A percentile compares a stretch with the other conserved stretches of the same genome.
Evolutionary conservation across 2,329 filamentous ascomycete species (phyloP).

Genomic region (Colletotrichum sp.): DNA sequence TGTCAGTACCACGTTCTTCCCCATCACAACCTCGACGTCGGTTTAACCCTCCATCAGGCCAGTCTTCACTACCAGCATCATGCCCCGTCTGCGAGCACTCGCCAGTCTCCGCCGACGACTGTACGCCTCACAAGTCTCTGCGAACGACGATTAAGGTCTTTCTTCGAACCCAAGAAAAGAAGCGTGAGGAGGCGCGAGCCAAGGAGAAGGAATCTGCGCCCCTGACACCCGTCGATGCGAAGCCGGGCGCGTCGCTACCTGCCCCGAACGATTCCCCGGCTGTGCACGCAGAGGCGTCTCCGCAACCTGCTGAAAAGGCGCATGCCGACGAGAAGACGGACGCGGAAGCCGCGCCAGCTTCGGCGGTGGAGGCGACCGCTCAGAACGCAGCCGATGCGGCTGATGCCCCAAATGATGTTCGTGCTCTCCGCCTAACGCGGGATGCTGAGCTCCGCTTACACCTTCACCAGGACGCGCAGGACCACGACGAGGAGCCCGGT

Average conservation of each 20-base stretch:
- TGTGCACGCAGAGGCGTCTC: slow-evolving; percentile 15
- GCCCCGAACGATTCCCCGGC: slow-evolving; percentile 25
- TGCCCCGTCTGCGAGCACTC: slow-evolving; percentile 95
- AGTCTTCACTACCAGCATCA: slow-evolving; percentile 74
- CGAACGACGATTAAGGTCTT: slow-evolving; percentile 93
- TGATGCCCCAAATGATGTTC: neutral
- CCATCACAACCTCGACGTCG: neutral
- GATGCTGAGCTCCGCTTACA: neutral
- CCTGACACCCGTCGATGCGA: slow-evolving; percentile 46
- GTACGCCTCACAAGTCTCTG: slow-evolving; percentile 88
- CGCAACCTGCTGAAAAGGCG: neutral
- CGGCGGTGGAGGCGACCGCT: neutral
- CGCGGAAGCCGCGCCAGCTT: neutral
- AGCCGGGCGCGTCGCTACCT: slow-evolving; percentile 33
- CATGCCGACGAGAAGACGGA: neutral
- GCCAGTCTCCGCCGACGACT: slow-evolving; percentile 84
- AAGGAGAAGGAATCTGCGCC: slow-evolving; percentile 52
- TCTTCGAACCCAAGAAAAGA: slow-evolving; percentile 89
- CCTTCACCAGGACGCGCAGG: neutral
- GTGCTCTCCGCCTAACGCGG: neutral
- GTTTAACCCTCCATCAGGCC: slow-evolving; percentile 59
- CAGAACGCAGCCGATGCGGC: neutral
- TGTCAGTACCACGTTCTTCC: slow-evolving; percentile 63
- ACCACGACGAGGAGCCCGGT: neutral
- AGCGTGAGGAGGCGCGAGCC: slow-evolving; percentile 70